Evolutionary conservation across 805 yeast genomes (phyloP), one percentile per base, ranked within the genome.

Genomic region (Lachancea sp.): DNA sequence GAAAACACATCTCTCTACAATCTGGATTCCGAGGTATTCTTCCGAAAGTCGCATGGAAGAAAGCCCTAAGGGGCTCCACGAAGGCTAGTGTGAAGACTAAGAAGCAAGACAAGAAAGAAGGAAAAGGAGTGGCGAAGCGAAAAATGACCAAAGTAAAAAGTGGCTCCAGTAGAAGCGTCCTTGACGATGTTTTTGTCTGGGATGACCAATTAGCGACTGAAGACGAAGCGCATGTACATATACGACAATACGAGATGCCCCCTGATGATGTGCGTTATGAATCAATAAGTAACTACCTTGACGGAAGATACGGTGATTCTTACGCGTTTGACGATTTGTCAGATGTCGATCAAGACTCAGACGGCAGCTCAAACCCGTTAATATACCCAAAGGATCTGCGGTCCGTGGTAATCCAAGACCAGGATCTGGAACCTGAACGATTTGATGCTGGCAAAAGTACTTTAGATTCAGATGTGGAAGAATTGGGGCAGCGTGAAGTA

Each of bases 41-140:
- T 15, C 65, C 65, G 3, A 51, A 47, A 30, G 41, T 49, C 35
- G 58, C 56, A 3, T 61, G 65, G 65, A 54, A 53, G 28, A 57
- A 50, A 32, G 49, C 58, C 8, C 18, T 54, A 20, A 35, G 42
- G 22, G 42, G 37, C 28, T 9, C 26, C 20, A 21, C 9, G 8
- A 18, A 19, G 23, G n/a, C 17, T 34, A n/a, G 9, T 41, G 12
- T 34, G 37, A 29, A 38, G 37, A 30, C 19, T 11, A 34, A n/a
- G 15, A 29, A 19, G 18, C 34, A 15, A 29, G 15, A 12, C 22
- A 38, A 20, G 29, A 28, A n/a, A 26, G 24, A 15, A 22, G 41
- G 45, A 15, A 55, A 50, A 39, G 61, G 63, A n/a, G 41, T 58
- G 11, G 63, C 61, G 6, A 50, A 45, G 29, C 46, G 49, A 13